Base-by-base conservation (phyloP, 169 alveolate genomes). In the Eimeria nieschulzi region DNA sequence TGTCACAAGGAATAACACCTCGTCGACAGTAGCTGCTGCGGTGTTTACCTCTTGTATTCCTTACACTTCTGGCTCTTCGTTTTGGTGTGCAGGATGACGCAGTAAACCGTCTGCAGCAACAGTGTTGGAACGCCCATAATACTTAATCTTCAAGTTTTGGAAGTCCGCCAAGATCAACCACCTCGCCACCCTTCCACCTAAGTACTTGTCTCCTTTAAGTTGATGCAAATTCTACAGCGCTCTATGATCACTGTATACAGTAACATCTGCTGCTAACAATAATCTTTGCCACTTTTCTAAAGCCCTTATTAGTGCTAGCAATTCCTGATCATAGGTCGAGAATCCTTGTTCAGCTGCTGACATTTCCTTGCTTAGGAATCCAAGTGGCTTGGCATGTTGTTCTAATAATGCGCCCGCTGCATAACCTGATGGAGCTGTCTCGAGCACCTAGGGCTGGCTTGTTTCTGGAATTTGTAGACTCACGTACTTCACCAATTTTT, bases 261-360 rank as follows among this genome's bases (percentile, higher is more conserved):
- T 64, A 9, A 64, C 73, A 7, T 64, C 21, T 9, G 73, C 7
- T 5, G 21, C 73, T 5, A 21, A 5, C 21, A 64, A 64, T 12
- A 64, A 12, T 7, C 21, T 21, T 17, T 39, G 12, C 53, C 78
- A 70, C 78, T 9, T 70, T 9, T 70, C 78, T 2, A 70, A 53
- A n/a, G 78, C 78, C 5, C 55, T 5, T 9, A 70, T 21, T 7
- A 70, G 12, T 2, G 78, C 78, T 13, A 70, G 46, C 2, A 70
- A 15, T 21, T 70, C 78, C 51, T n/a, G 78, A 15, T 70, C 78
- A 23, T 70, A 70, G 33, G 26, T 70, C 53, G 78, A 70, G 78
- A 23, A 70, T 23, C 26, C 26, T 53, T 70, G 78, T 53, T 70
- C 55, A 9, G 78, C 12, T 10, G 78, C 12, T 5, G n/a, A 23